Evolutionary conservation across 2,329 filamentous ascomycete genomes (phyloP), one percentile per base, ranked within the genome.

Genomic region (Dendryphion nanum): DNA sequence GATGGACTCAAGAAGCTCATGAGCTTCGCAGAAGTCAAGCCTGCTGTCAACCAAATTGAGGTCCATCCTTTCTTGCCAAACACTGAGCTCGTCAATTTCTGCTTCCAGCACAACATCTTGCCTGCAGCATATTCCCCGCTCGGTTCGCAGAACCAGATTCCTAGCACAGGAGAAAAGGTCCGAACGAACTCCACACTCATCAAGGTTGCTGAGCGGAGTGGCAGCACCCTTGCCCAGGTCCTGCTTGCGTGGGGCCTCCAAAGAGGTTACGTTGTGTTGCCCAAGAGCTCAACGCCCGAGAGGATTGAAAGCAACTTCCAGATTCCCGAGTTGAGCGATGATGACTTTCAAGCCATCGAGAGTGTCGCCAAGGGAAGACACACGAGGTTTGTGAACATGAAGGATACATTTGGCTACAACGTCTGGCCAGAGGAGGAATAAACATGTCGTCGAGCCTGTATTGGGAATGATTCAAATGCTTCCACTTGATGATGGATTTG

Each of bases 221-320:
- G 75, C 46, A 87, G 86, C 70, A 79, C 81, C 7, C 81, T 86
- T 42, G 85, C 86, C 2, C 89, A 95, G 72, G 72, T 95, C n/a
- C 64, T 95, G 59, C 69, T 95, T 35, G 78, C 89, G 39, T 95
- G 89, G 79, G 86, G 85, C 47, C 65, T 95, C 64, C 84, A 93
- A 69, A 88, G 87, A 67, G 84, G 64, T n/a, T 67, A 61, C 38
- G 61, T 55, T 10, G 59, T 68, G 4, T 51, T 69, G 37, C 66
- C 66, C 14, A 69, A 69, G 58, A 69, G 64, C 50, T 67, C 66
- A 10, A 67, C 64, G 10, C 61, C 64, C 6, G 57, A 53, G 48
- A 53, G 66, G 18, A 68, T 69, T 30, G 54, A 61, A 41, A 83
- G 79, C 69, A 88, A 89, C 68, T 78, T 82, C 55, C 71, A 81